A percentile compares a stretch with the other conserved stretches of the same genome.
phyloP scores from a whole-genome alignment of 2,329 filamentous ascomycete species.

The Talaromyces rugulosus region DNA sequence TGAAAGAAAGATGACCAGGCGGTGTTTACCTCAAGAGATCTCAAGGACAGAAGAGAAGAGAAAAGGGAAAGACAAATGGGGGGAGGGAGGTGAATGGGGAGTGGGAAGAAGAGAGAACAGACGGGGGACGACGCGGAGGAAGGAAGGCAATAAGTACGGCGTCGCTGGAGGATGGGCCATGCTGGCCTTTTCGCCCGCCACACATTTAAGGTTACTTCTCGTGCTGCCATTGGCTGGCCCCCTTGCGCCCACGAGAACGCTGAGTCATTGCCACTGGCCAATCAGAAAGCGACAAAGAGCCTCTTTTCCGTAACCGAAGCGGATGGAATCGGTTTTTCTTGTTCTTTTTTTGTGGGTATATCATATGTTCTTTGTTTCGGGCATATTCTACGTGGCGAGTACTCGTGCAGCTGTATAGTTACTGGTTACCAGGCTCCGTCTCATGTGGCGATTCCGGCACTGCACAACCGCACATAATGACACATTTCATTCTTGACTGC shows the following conservation, averaged over 20 bases:
- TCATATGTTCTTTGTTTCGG: not conserved
- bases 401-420: not conserved
- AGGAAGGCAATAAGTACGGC: slow-evolving; percentile 20
- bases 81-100: slow-evolving; percentile 15
- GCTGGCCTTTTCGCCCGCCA: slow-evolving; percentile 39
- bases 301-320: slow-evolving; percentile 13
- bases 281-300: slow-evolving; percentile 12
- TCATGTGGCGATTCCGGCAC: not conserved
- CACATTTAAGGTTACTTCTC: slow-evolving; percentile 37
- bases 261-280: slow-evolving; percentile 24
- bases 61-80: slow-evolving; percentile 17
- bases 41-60: slow-evolving; percentile 15
- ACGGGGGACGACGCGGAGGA: slow-evolving; percentile 16
- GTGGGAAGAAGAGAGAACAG: slow-evolving; percentile 14
- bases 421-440: not conserved
- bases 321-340: slow-evolving; percentile 1
- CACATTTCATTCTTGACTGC: not conserved
- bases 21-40: not conserved
- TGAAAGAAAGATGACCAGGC: not conserved
- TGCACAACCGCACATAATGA: not conserved
- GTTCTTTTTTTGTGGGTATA: not conserved
- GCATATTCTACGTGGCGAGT: not conserved
- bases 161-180: slow-evolving; percentile 35
- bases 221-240: slow-evolving; percentile 29
- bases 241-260: slow-evolving; percentile 6